A percentile compares a stretch with the other conserved stretches of the same genome.
Evolutionary conservation across 768 basidiomycete species (phyloP).

Genomic region (Boletus rufocinnamomeus): DNA sequence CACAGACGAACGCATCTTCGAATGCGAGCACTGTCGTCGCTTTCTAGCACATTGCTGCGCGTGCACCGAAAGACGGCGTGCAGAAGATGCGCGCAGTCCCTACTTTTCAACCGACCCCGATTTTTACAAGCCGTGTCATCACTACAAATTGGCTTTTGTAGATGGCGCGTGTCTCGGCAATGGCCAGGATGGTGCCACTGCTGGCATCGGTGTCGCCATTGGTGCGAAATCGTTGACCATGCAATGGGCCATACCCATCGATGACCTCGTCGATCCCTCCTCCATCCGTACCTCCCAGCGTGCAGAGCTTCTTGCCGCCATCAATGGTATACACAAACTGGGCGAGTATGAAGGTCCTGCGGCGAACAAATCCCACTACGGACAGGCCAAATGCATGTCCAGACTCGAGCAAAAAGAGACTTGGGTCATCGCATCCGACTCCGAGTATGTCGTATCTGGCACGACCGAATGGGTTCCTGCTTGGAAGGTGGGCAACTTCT

Average conservation of each 20-base stretch:
- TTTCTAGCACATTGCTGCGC: neutral
- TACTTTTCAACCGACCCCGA: too few species aligned
- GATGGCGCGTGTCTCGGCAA: constrained; percentile 3
- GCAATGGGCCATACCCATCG: constrained; percentile 23
- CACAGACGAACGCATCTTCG: neutral
- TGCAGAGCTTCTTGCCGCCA: constrained; percentile 3
- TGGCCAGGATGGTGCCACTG: constrained; percentile 21
- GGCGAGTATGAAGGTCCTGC: neutral
- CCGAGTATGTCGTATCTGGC: constrained; percentile 5
- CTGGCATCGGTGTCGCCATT: constrained; percentile 30
- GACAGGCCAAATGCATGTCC: neutral
- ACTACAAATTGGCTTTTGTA: neutral
- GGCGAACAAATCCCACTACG: neutral
- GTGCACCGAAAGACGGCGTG: neutral
- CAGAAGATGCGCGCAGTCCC: too few species aligned
- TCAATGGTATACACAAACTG: constrained; percentile 1
- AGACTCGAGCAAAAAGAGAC: neutral
- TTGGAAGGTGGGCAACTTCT: neutral
- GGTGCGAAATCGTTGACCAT: constrained; percentile 7
- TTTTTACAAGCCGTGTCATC: too few species aligned
- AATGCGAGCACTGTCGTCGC: neutral
- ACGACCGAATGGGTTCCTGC: constrained; percentile 3
- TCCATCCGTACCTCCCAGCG: constrained; percentile 22
- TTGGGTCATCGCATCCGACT: constrained; percentile 3
- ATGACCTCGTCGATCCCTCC: constrained; percentile 20